Conservation (phyloP, 176 grass and related monocot species). For the Raddia guianensis region DNA sequence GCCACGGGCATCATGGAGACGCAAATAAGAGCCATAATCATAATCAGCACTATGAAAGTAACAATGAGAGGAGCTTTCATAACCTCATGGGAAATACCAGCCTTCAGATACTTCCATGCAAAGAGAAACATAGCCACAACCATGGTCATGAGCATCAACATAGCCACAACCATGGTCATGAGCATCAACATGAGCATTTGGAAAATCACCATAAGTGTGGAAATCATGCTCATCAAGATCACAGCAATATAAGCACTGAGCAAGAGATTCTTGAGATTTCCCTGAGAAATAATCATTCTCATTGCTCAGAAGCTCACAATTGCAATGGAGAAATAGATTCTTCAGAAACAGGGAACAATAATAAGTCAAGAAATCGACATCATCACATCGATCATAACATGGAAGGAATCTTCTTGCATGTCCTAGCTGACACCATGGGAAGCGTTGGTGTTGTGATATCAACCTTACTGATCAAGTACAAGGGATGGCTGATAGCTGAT, state of each 20-base stretch:
- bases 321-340: constrained; percentile 31
- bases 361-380: constrained; percentile 42
- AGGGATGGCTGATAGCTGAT: constrained; percentile 93
- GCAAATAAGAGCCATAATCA: constrained; percentile 37
- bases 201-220: constrained; percentile 45
- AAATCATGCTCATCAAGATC: constrained; percentile 50
- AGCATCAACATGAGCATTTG: constrained; percentile 52
- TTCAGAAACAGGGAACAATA: constrained; percentile 35
- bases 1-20: constrained; percentile 49
- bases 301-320: constrained; percentile 39
- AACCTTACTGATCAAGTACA: constrained; percentile 93
- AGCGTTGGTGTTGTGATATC: constrained; percentile 90
- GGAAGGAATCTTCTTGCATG: constrained; percentile 99
- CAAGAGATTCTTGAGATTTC: constrained; percentile 47
- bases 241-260: constrained; percentile 5
- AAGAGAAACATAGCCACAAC: constrained; percentile 40
- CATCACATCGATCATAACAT: constrained; percentile 97
- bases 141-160: constrained; percentile 59
- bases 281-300: constrained; percentile 36
- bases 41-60: constrained; percentile 14
- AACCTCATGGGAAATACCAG: constrained; percentile 31
- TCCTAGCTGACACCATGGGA: constrained; percentile 97
- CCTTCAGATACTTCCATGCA: neutral
- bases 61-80: constrained; percentile 10
- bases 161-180: constrained; percentile 51